These are phyloP conservation scores for Lichtheimia ramosa DNA, from an alignment of 371 early-diverging fungal genomes.

Conservation along the genomic window DNA sequence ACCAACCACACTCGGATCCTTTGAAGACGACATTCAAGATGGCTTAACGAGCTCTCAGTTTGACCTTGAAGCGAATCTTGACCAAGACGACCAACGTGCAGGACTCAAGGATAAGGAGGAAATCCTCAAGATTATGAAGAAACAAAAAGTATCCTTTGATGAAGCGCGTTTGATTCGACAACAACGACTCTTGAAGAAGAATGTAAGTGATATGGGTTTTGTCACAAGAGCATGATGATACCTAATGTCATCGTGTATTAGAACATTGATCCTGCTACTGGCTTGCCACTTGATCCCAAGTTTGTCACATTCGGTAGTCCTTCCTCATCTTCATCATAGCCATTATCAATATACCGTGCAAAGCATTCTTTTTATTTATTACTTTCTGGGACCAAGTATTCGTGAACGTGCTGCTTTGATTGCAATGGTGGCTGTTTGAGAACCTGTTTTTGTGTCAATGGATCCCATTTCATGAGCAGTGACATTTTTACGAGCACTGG, in stretches of 20 bases:
- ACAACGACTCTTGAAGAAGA: slow-evolving; percentile 65
- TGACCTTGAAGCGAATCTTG: slow-evolving; percentile 66
- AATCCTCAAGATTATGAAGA: slow-evolving; percentile 73
- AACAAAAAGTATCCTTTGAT: slow-evolving; percentile 73
- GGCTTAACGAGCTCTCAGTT: slow-evolving; percentile 75
- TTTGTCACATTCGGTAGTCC: slow-evolving; percentile 59
- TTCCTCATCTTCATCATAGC: slow-evolving; percentile 8
- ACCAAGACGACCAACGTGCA: slow-evolving; percentile 65
- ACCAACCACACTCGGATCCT: slow-evolving; percentile 48
- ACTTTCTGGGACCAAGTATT: not conserved
- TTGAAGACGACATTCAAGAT: slow-evolving; percentile 65
- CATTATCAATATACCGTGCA: too few species aligned
- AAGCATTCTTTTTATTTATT: too few species aligned
- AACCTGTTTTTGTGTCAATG: not conserved
- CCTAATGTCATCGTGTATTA: slow-evolving; percentile 6
- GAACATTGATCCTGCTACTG: slow-evolving; percentile 80
- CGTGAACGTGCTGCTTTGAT: slow-evolving; percentile 10
- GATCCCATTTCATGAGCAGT: not conserved
- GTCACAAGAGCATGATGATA: too few species aligned
- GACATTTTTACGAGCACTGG: slow-evolving; percentile 15
- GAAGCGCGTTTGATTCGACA: slow-evolving; percentile 80
- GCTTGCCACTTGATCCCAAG: slow-evolving; percentile 79
- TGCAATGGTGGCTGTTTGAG: slow-evolving; percentile 12
- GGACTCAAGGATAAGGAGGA: slow-evolving; percentile 78
- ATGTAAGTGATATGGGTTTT: slow-evolving; percentile 37